Conservation (phyloP, 352 stramenopile genomes). For the Phytopythium montanum region DNA sequence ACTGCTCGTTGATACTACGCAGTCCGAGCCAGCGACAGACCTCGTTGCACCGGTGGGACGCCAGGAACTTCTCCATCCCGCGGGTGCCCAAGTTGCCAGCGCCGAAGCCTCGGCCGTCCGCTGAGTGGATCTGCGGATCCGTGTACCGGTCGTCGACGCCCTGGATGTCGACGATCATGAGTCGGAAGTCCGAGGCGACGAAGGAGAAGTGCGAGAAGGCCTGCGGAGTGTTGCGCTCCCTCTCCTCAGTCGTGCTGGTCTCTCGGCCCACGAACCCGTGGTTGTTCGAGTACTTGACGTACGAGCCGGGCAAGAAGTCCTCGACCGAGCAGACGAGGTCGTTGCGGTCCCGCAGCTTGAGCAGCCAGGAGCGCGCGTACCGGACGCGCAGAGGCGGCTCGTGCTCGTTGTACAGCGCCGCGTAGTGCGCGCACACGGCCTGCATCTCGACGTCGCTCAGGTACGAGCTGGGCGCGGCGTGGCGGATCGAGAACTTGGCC, state of each 20-base stretch:
- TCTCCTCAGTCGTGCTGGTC: slow-evolving; percentile 75
- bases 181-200: slow-evolving; percentile 74
- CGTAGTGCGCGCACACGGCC: slow-evolving; percentile 84
- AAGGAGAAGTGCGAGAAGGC: slow-evolving; percentile 86
- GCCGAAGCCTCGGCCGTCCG: slow-evolving; percentile 76
- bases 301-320: slow-evolving; percentile 72
- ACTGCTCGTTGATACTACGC: slow-evolving; percentile 70
- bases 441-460: slow-evolving; percentile 89
- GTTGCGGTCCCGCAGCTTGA: slow-evolving; percentile 65
- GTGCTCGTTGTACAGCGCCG: slow-evolving; percentile 83
- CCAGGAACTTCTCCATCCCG: slow-evolving; percentile 86
- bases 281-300: slow-evolving; percentile 89
- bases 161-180: slow-evolving; percentile 88
- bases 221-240: slow-evolving; percentile 80
- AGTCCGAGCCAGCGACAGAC: slow-evolving; percentile 82
- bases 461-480: slow-evolving; percentile 66
- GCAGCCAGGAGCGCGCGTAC: slow-evolving; percentile 74
- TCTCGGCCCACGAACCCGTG: slow-evolving; percentile 79
- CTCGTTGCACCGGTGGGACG: slow-evolving; percentile 85
- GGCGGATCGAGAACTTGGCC: slow-evolving; percentile 70
- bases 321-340: slow-evolving; percentile 73
- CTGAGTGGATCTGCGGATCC: slow-evolving; percentile 80
- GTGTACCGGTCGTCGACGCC: slow-evolving; percentile 84
- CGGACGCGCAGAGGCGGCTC: slow-evolving; percentile 79
- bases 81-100: slow-evolving; percentile 81